phyloP scores from a whole-genome alignment of 371 early-diverging fungal genomes.

The Haplosporangium sp. region DNA sequence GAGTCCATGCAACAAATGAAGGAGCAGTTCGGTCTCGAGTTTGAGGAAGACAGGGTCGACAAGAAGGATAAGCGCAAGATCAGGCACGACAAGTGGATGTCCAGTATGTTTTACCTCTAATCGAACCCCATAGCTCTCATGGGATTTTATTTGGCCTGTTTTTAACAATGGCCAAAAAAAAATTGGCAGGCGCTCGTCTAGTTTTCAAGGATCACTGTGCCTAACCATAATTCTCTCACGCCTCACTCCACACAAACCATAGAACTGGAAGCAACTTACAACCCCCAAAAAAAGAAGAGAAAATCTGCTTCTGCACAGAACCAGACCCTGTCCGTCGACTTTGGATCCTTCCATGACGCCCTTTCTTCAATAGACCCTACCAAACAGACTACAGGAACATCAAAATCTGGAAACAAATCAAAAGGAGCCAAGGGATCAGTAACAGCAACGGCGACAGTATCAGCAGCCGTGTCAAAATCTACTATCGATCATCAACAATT shows the following conservation, averaged over 20 bases:
- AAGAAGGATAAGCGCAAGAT: slow-evolving; percentile 65
- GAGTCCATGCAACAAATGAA: slow-evolving; percentile 39
- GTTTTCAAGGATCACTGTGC: background rate
- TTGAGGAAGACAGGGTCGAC: slow-evolving; percentile 39
- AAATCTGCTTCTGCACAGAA: slow-evolving; percentile 54
- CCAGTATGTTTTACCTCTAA: slow-evolving; percentile 66
- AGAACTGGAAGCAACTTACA: slow-evolving; percentile 68
- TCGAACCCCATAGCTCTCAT: no score
- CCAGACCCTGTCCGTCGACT: slow-evolving; percentile 54
- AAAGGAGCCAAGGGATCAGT: slow-evolving; percentile 30
- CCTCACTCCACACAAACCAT: no score
- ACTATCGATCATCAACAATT: slow-evolving; percentile 42
- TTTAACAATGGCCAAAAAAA: no score
- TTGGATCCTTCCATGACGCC: slow-evolving; percentile 56
- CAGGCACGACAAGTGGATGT: slow-evolving; percentile 69
- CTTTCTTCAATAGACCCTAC: slow-evolving; percentile 55
- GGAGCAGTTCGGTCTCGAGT: slow-evolving; percentile 38
- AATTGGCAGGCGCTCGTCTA: no score
- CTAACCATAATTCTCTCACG: background rate
- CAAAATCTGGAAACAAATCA: slow-evolving; percentile 6
- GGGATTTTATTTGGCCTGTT: background rate
- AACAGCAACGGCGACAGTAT: slow-evolving; percentile 28
- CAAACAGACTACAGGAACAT: slow-evolving; percentile 37
- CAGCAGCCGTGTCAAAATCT: slow-evolving; percentile 3
- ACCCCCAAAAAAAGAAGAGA: slow-evolving; percentile 60